Conservation (phyloP, 768 basidiomycete species). For the Suillus lakei region DNA sequence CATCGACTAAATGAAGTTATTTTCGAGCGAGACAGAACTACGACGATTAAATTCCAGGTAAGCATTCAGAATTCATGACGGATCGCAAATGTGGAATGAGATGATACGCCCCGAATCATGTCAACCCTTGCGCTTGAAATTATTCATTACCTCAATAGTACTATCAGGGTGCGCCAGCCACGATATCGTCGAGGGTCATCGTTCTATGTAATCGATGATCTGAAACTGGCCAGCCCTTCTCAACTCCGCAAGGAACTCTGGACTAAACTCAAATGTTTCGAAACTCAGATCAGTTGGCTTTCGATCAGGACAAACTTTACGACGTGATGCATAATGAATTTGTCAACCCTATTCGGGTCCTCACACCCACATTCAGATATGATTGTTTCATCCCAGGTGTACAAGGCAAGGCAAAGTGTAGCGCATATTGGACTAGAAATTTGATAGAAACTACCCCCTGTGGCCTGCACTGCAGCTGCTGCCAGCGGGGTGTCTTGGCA, state of each 20-base stretch:
- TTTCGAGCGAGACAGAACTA: neutral
- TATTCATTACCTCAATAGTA: neutral
- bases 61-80: neutral
- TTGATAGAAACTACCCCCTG: neutral
- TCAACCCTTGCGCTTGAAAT: neutral
- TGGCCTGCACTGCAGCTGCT: neutral
- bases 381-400: neutral
- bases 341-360: neutral
- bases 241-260: constrained; percentile 2
- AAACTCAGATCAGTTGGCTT: neutral
- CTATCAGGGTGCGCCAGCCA: neutral
- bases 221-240: neutral
- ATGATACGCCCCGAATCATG: neutral
- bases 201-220: neutral
- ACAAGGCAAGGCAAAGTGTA: neutral
- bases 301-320: neutral
- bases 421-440: neutral
- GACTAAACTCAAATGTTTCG: constrained; percentile 4
- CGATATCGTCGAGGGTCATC: neutral
- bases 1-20: neutral
- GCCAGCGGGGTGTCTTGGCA: neutral
- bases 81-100: neutral
- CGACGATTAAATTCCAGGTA: neutral
- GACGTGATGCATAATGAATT: neutral
- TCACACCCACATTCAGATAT: neutral